Evolutionary conservation across 2,329 filamentous ascomycete genomes (phyloP).

Genomic region (Myriosclerotinia duriaeana): DNA sequence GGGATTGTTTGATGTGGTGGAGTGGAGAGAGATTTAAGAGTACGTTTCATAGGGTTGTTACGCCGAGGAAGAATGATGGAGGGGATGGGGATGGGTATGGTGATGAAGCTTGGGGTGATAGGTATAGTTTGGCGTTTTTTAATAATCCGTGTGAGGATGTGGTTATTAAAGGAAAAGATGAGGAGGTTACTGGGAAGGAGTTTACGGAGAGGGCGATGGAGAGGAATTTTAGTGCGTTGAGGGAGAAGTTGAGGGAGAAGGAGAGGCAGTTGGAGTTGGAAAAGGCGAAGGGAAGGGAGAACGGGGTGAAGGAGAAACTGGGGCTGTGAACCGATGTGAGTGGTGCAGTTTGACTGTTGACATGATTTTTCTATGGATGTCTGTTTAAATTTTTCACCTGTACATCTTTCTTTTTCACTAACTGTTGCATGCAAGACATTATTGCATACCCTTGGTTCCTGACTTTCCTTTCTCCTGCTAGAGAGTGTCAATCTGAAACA

Average conservation of each 20-base stretch:
- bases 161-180: slow-evolving; percentile 57
- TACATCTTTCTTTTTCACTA: too few species aligned
- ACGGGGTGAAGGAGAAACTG: too few species aligned
- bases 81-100: slow-evolving; percentile 33
- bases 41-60: slow-evolving; percentile 58
- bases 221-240: slow-evolving; percentile 48
- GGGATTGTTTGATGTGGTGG: slow-evolving; percentile 66
- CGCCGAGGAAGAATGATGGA: slow-evolving; percentile 34
- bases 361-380: too few species aligned
- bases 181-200: slow-evolving; percentile 57
- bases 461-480: too few species aligned
- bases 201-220: slow-evolving; percentile 59
- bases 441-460: too few species aligned
- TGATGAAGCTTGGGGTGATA: slow-evolving; percentile 51
- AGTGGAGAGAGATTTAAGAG: slow-evolving; percentile 67
- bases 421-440: too few species aligned
- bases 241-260: slow-evolving; percentile 50
- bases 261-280: slow-evolving; percentile 39
- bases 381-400: too few species aligned
- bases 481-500: too few species aligned
- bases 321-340: too few species aligned
- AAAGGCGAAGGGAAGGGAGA: neutral
- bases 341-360: neutral
- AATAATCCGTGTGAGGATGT: slow-evolving; percentile 61
- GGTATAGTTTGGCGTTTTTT: slow-evolving; percentile 66